Evolutionary conservation across 2,329 filamentous ascomycete genomes (phyloP).

Genomic region (Plectosphaerella sp.): DNA sequence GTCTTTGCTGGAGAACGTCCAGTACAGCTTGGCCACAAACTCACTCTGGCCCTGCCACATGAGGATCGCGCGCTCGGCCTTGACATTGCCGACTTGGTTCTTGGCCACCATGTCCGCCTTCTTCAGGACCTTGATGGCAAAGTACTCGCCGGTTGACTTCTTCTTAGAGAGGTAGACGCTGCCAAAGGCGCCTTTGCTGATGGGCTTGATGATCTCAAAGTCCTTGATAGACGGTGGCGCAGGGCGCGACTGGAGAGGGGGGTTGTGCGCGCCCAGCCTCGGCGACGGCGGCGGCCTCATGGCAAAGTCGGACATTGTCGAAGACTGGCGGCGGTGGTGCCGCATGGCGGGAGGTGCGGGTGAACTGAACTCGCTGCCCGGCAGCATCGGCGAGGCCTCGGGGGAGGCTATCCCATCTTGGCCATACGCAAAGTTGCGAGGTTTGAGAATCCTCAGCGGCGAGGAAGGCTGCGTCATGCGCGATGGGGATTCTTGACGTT

Average conservation of each 20-base stretch:
- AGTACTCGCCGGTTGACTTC: conserved; percentile 97
- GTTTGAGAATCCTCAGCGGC: conserved; percentile 80
- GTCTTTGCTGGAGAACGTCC: conserved; percentile 99
- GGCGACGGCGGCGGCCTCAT: conserved; percentile 76
- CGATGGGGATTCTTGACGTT: conserved; percentile 84
- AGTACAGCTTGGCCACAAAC: conserved; percentile 97
- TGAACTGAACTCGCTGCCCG: conserved; percentile 76
- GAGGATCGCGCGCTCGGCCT: conserved; percentile 98
- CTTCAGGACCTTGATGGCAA: conserved; percentile 96
- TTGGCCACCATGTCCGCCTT: conserved; percentile 99
- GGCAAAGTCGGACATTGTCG: conserved; percentile 68
- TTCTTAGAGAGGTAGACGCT: conserved; percentile 98
- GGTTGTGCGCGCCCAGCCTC: conserved; percentile 69
- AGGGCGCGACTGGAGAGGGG: conserved; percentile 80
- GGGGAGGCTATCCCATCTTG: conserved; percentile 73
- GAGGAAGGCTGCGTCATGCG: conserved; percentile 73
- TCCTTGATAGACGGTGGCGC: conserved; percentile 97
- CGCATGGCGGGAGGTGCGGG: conserved; percentile 56
- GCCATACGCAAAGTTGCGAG: conserved; percentile 56
- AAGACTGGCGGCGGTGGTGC: conserved; percentile 87
- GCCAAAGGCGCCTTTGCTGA: conserved; percentile 97
- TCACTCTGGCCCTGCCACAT: conserved; percentile 99
- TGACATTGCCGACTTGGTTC: conserved; percentile 98
- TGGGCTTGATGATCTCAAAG: conserved; percentile 98
- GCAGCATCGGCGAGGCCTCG: conserved; percentile 82